phyloP scores from a whole-genome alignment of 108 stramenopile species.

The Cyclostephanos invisitatus region DNA sequence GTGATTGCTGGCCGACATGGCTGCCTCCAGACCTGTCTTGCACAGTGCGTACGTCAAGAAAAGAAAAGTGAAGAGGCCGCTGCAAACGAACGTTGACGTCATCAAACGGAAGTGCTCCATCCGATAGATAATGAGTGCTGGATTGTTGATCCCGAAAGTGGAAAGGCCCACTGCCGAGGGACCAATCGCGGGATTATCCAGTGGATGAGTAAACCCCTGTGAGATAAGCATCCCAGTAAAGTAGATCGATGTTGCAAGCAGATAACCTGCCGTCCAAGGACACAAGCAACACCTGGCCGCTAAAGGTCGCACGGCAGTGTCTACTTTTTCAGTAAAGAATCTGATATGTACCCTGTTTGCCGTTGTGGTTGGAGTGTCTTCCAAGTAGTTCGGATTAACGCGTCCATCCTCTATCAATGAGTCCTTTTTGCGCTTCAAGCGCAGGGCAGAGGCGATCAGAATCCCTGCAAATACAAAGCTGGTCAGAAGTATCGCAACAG shows the following conservation, averaged over 20 bases:
- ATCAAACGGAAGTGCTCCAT: slow-evolving; percentile 49
- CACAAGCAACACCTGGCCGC: slow-evolving; percentile 18
- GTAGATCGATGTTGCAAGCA: slow-evolving; percentile 34
- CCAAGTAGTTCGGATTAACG: slow-evolving; percentile 5
- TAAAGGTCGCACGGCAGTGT: slow-evolving; percentile 3
- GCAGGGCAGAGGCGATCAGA: not conserved
- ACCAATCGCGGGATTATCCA: slow-evolving; percentile 57
- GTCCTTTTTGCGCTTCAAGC: not conserved
- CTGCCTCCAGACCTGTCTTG: slow-evolving; percentile 24
- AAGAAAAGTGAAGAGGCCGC: slow-evolving; percentile 44
- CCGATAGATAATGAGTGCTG: slow-evolving; percentile 51
- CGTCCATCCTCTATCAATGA: not conserved
- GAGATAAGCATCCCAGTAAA: slow-evolving; percentile 39
- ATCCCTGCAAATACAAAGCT: slow-evolving; percentile 29
- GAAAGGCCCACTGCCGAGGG: slow-evolving; percentile 44
- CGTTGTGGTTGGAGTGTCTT: not conserved
- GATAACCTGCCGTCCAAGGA: slow-evolving; percentile 42
- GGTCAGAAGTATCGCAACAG: slow-evolving; percentile 26
- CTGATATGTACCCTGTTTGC: not conserved
- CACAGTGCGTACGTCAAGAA: slow-evolving; percentile 9
- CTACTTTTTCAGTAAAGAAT: slow-evolving; percentile 2
- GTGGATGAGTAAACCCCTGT: slow-evolving; percentile 52
- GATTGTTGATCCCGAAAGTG: slow-evolving; percentile 60
- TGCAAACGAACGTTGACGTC: slow-evolving; percentile 50
- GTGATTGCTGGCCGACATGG: slow-evolving; percentile 26